Evolutionary conservation across 768 basidiomycete species (phyloP).

Genomic region (Hypholoma fasciculare): DNA sequence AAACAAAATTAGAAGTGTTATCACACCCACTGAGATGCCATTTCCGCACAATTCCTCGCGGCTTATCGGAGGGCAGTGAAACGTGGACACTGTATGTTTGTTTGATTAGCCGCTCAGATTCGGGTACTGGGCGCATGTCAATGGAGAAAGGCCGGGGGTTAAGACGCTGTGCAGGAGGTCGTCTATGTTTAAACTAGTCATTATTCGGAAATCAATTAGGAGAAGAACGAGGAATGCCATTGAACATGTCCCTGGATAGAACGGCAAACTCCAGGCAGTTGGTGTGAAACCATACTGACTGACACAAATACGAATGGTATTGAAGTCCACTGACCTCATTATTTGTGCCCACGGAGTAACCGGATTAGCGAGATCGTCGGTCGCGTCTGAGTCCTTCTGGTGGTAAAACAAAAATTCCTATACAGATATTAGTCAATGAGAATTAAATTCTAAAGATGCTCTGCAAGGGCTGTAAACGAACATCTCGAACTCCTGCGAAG

Average conservation of each 20-base stretch:
- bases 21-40: constrained; percentile 77
- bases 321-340: constrained; percentile 52
- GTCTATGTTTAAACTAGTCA: constrained; percentile 16
- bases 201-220: constrained; percentile 2
- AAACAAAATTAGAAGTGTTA: constrained; percentile 8
- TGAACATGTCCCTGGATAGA: not conserved
- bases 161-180: constrained; percentile 23
- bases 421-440: constrained; percentile 16
- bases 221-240: constrained; percentile 6
- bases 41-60: constrained; percentile 57
- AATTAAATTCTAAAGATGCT: constrained; percentile 23
- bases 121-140: constrained; percentile 39
- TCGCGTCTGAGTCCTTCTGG: constrained; percentile 71
- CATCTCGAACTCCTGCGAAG: constrained; percentile 52
- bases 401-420: constrained; percentile 86
- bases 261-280: constrained; percentile 13
- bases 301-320: constrained; percentile 8
- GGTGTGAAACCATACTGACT: constrained; percentile 12
- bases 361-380: constrained; percentile 53
- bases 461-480: constrained; percentile 24
- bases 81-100: constrained; percentile 85
- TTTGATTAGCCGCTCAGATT: constrained; percentile 71
- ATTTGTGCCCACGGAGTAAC: constrained; percentile 76
- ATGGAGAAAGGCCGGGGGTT: constrained; percentile 30
- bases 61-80: constrained; percentile 55